These are phyloP conservation scores for Fistulina hepatica DNA, from an alignment of 1,284 basidiomycete species.

Conservation along the genomic window DNA sequence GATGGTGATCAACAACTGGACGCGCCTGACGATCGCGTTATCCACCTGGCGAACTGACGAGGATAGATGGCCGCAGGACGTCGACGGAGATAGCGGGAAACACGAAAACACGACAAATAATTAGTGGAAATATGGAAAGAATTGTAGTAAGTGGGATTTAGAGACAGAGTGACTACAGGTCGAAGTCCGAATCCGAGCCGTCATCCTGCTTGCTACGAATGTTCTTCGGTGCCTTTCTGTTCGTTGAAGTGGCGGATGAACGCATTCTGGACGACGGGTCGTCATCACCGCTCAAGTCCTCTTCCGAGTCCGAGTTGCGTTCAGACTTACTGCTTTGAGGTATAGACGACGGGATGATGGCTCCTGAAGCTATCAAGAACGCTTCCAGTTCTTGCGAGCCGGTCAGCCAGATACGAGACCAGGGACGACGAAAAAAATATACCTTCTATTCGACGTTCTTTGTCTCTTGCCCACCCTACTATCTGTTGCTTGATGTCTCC, in stretches of 20 bases:
- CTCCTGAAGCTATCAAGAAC: conserved; percentile 49
- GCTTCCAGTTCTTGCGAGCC: conserved; percentile 56
- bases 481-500: conserved; percentile 86
- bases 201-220: conserved; percentile 40
- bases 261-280: conserved; percentile 38
- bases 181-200: conserved; percentile 61
- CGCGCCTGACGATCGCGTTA: too few relatives aligned
- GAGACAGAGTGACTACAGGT: conserved; percentile 30
- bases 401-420: conserved; percentile 4
- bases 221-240: conserved; percentile 43
- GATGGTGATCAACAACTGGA: too few relatives aligned
- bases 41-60: too few relatives aligned
- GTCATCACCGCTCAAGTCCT: conserved; percentile 33
- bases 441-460: conserved; percentile 77
- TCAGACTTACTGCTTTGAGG: conserved; percentile 21
- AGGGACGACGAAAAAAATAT: conserved; percentile 23
- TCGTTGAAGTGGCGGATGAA: conserved; percentile 47
- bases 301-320: conserved; percentile 32
- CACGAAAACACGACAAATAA: too few relatives aligned
- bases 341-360: conserved; percentile 38
- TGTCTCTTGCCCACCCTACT: conserved; percentile 71
- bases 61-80: too few relatives aligned
- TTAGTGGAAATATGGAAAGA: too few relatives aligned
- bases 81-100: too few relatives aligned
- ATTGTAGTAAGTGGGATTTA: too few relatives aligned